These are phyloP conservation scores for Raffaelea albimanens DNA, from an alignment of 2,329 filamentous ascomycete species.

Conservation along the genomic window DNA sequence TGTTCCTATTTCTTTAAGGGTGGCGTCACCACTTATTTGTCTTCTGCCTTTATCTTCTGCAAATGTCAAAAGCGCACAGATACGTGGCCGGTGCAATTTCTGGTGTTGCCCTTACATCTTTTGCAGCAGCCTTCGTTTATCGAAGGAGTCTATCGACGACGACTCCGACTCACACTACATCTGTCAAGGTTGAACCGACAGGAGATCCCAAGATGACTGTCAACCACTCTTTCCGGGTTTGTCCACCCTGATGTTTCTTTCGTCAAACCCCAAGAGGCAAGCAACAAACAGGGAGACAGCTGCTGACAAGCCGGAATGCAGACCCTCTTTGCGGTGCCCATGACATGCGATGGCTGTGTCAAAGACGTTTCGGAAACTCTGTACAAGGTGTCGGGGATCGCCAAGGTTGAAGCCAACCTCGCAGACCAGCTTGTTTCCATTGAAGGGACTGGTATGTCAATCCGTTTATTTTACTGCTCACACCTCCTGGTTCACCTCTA, in stretches of 20 bases:
- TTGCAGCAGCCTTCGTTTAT: slow-evolving; percentile 1
- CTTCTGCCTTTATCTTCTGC: no score
- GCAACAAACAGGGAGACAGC: no score
- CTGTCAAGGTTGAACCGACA: no score
- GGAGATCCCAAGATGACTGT: slow-evolving; percentile 28
- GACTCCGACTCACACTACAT: background rate
- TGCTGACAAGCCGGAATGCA: no score
- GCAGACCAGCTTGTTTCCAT: slow-evolving; percentile 75
- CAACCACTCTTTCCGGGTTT: slow-evolving; percentile 36
- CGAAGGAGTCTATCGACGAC: background rate
- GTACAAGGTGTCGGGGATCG: slow-evolving; percentile 68
- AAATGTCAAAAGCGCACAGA: slow-evolving; percentile 2
- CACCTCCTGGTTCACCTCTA: no score
- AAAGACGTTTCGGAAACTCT: slow-evolving; percentile 75
- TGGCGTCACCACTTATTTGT: no score
- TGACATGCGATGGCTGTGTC: slow-evolving; percentile 85
- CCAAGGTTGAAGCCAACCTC: slow-evolving; percentile 72
- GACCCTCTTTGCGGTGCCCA: slow-evolving; percentile 90
- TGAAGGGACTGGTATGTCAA: slow-evolving; percentile 62
- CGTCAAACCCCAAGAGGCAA: no score
- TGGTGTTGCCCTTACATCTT: slow-evolving; percentile 4
- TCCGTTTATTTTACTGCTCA: no score
- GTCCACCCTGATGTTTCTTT: slow-evolving; percentile 3
- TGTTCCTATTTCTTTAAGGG: no score
- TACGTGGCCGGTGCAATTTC: slow-evolving; percentile 1